Conservation (phyloP, 192 early-diverging fungal genomes). For the Linnemannia schmuckeri region DNA sequence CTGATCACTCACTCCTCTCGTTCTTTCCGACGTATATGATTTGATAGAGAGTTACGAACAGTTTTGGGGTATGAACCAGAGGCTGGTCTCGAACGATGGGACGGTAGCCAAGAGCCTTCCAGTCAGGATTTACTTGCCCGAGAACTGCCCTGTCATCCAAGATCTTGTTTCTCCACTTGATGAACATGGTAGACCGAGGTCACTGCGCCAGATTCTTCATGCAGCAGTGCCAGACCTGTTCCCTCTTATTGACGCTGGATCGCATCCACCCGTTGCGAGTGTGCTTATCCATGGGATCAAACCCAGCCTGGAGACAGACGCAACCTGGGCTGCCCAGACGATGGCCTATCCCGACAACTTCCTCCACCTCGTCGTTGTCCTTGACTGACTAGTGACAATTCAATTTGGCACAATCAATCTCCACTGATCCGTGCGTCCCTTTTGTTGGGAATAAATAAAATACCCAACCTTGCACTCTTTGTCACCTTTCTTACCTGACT, state of each 20-base stretch:
- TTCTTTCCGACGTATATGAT: slow-evolving; percentile 23
- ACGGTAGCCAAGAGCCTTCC: slow-evolving; percentile 63
- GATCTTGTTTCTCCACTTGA: slow-evolving; percentile 64
- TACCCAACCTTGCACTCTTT: neutral
- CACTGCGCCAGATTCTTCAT: slow-evolving; percentile 64
- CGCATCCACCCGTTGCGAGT: slow-evolving; percentile 25
- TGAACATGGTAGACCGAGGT: slow-evolving; percentile 49
- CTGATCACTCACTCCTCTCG: neutral
- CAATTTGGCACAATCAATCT: neutral
- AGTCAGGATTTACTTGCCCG: slow-evolving; percentile 68
- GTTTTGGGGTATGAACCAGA: slow-evolving; percentile 75
- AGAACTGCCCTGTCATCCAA: slow-evolving; percentile 69
- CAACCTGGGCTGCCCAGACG: slow-evolving; percentile 79
- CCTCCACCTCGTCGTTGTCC: slow-evolving; percentile 76
- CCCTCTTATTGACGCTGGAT: slow-evolving; percentile 23
- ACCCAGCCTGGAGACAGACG: slow-evolving; percentile 72
- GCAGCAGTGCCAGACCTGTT: slow-evolving; percentile 60
- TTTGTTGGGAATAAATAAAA: neutral
- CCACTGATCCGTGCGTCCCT: neutral
- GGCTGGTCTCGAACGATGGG: slow-evolving; percentile 60
- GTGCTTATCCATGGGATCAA: slow-evolving; percentile 77
- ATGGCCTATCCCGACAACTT: slow-evolving; percentile 85
- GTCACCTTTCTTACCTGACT: neutral
- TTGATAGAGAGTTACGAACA: slow-evolving; percentile 57
- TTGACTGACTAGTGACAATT: neutral